Evolutionary conservation across 1,284 basidiomycete genomes (phyloP).

Genomic region (Fistulinella staudtii): DNA sequence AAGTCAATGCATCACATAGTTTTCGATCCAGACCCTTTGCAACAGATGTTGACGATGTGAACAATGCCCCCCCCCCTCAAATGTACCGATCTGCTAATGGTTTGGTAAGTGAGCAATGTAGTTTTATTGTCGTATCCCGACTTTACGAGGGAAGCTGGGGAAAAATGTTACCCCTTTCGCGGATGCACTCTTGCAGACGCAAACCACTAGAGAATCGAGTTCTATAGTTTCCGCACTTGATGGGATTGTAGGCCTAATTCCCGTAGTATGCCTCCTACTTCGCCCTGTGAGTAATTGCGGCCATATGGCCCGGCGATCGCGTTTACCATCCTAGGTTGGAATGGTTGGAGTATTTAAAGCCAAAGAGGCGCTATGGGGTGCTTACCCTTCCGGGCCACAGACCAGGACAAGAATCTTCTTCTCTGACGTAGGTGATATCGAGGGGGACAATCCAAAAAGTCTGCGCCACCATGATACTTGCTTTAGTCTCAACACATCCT

Average conservation of each 20-base stretch:
- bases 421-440: slow-evolving; percentile 17
- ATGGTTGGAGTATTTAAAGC: slow-evolving; percentile 4
- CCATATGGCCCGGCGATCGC: slow-evolving; percentile 74
- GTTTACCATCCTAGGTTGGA: slow-evolving; percentile 58
- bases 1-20: too few relatives aligned
- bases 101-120: too few relatives aligned
- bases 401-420: slow-evolving; percentile 60
- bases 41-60: too few relatives aligned
- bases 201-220: too few relatives aligned
- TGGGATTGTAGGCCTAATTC: slow-evolving; percentile 57
- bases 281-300: slow-evolving; percentile 70
- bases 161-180: too few relatives aligned
- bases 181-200: too few relatives aligned
- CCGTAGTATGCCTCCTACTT: slow-evolving; percentile 62
- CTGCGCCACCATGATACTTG: slow-evolving; percentile 44
- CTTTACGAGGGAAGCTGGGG: too few relatives aligned
- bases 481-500: slow-evolving; percentile 36
- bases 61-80: too few relatives aligned
- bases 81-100: too few relatives aligned
- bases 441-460: slow-evolving; percentile 30
- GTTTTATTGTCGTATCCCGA: too few relatives aligned
- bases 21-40: too few relatives aligned
- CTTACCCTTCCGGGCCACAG: slow-evolving; percentile 77
- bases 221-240: slow-evolving; percentile 66
- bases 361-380: slow-evolving; percentile 10